Conservation (phyloP, 176 grass and related monocot species). For the Hsuehochloa calcarea region DNA sequence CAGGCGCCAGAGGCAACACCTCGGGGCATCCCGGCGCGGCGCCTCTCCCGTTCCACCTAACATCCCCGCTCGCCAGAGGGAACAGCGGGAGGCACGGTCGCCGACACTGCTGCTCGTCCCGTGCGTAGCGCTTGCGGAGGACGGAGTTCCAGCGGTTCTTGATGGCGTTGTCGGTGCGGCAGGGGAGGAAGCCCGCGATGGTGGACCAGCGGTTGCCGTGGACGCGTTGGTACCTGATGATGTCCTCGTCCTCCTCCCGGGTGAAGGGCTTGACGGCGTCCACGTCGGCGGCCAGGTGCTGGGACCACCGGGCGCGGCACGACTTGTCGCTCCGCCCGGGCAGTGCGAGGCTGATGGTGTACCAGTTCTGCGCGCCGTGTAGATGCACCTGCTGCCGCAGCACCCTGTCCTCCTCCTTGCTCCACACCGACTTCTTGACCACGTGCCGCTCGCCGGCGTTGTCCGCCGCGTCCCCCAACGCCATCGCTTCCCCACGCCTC, state of each 20-base stretch:
- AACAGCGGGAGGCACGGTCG: constrained; percentile 15
- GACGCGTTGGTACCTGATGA: constrained; percentile 25
- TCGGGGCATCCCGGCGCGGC: background rate
- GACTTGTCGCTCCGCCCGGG: constrained; percentile 56
- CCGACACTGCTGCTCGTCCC: background rate
- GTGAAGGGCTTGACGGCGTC: constrained; percentile 49
- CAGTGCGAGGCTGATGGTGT: constrained; percentile 41
- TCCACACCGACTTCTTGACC: constrained; percentile 61
- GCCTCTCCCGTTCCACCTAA: background rate
- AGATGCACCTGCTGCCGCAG: constrained; percentile 48
- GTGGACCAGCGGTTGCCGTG: constrained; percentile 75
- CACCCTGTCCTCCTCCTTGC: constrained; percentile 44
- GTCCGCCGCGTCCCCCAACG: background rate
- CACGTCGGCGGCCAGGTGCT: constrained; percentile 52
- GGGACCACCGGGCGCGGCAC: constrained; percentile 70
- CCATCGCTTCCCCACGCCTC: background rate
- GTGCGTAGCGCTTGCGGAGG: constrained; percentile 39
- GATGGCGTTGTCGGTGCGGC: constrained; percentile 89
- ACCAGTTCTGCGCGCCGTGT: constrained; percentile 58
- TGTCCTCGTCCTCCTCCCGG: constrained; percentile 39
- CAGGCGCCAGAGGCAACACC: background rate
- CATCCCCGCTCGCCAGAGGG: background rate
- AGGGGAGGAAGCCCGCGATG: constrained; percentile 64
- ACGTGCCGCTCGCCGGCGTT: background rate
- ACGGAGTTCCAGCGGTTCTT: constrained; percentile 92